These are phyloP conservation scores for Chalara sp. DNA, from an alignment of 2,329 filamentous ascomycete species.

Conservation along the genomic window DNA sequence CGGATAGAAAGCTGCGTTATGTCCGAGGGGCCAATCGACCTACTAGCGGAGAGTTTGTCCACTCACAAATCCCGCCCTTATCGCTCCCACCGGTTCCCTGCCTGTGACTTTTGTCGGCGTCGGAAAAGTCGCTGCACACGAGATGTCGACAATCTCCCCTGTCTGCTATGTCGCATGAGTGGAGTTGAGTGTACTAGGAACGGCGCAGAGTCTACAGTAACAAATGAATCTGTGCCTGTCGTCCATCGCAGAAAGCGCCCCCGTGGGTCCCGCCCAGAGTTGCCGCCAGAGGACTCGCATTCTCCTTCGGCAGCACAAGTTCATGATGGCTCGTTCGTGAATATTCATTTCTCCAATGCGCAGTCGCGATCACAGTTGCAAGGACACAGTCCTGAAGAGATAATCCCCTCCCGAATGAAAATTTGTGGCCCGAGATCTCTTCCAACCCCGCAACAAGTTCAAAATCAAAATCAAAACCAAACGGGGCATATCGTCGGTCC, in stretches of 20 bases:
- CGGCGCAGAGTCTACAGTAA: background rate
- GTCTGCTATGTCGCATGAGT: slow-evolving; percentile 3
- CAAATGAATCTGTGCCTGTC: too few species aligned
- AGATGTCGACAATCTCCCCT: background rate
- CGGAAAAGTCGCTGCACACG: slow-evolving; percentile 4
- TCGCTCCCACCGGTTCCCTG: slow-evolving; percentile 2
- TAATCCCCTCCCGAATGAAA: too few species aligned
- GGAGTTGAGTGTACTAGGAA: background rate
- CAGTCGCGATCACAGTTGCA: too few species aligned
- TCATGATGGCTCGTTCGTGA: too few species aligned
- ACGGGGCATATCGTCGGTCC: slow-evolving; percentile 49
- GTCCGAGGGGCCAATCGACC: too few species aligned
- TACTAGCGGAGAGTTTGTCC: too few species aligned
- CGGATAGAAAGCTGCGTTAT: too few species aligned
- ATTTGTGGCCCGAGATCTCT: too few species aligned
- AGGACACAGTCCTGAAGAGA: too few species aligned
- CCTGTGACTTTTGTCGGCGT: slow-evolving; percentile 2
- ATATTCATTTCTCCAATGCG: too few species aligned
- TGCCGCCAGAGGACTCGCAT: background rate
- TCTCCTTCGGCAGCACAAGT: background rate
- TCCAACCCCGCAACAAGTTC: background rate
- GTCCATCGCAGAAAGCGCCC: background rate
- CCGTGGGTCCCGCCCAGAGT: background rate
- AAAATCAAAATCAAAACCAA: background rate
- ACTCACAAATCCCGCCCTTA: background rate